Base-by-base conservation (phyloP, 2,329 filamentous ascomycete species). In the Pseudopithomyces chartarum region DNA sequence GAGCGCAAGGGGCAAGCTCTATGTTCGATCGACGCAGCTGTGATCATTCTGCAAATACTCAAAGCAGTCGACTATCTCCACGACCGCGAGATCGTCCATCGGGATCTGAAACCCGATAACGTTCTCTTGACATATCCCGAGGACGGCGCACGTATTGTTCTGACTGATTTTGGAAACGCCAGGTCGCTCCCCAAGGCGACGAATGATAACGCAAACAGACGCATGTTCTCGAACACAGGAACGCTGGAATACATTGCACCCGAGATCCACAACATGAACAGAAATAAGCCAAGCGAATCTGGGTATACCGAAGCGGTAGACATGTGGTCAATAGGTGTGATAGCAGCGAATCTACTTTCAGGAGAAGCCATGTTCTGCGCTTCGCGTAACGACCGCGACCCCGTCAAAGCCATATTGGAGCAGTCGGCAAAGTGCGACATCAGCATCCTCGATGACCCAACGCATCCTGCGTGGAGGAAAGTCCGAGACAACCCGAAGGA, bases 21-120 rank as follows among this genome's bases (percentile, higher is more conserved):
- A 1, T 60, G 67, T 6, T 81, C 85, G 55, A 74, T 81, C 1
- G 80, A 85, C 61, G 77, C 82, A 22, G 83, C 82, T 7, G 77
- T 83, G 11, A 82, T 88, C 32, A 70, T 84, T 13, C 75, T 77
- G 45, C 86, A 88, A 63, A 72, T 87, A 2, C 67, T 85, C 8
- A 80, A 84, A 52, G 86, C 83, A 1, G 68, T 87, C n/a, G 73
- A 84, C 15, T 86, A 87, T 63, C 72, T 88, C 0, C 86, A 88
- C 65, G 70, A 75, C 3, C 75, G 78, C 7, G 74, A 80, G 39
- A 82, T 88, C 42, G 84, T 84, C 4, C 86, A 88, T 67, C 78
- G 86, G 32, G 86, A 88, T 63, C 76, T 88, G 47, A 88, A 88
- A 63, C 85, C 85, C 0, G 85, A 88, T 51, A 88, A 88, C 61